These are phyloP conservation scores for Colletotrichum endophyticum DNA, from an alignment of 2,329 filamentous ascomycete genomes.

Conservation along the genomic window DNA sequence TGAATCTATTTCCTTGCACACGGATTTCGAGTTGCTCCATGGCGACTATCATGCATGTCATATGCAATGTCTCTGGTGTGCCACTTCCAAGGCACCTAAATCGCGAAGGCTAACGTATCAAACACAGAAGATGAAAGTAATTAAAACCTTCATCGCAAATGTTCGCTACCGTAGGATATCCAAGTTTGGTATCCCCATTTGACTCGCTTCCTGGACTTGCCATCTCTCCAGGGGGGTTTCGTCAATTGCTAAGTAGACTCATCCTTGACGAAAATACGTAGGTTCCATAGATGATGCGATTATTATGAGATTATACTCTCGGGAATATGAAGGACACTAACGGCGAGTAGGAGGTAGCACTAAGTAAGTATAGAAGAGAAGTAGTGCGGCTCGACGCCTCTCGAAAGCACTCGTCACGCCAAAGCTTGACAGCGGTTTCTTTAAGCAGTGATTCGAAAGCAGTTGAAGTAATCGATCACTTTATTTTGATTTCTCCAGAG, in stretches of 20 bases:
- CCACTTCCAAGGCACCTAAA: background rate
- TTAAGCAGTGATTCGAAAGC: background rate
- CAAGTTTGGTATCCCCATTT: background rate
- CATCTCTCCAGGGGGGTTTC: rapidly evolving
- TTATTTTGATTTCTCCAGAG: background rate
- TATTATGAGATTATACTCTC: background rate
- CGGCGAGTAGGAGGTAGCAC: background rate
- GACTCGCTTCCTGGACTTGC: background rate
- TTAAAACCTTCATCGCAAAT: background rate
- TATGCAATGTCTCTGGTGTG: rapidly evolving
- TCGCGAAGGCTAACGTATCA: background rate
- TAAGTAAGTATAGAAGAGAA: background rate
- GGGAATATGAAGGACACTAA: background rate
- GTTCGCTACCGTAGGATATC: rapidly evolving
- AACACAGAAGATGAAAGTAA: rapidly evolving
- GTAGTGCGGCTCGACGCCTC: background rate
- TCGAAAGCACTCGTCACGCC: background rate
- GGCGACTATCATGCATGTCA: background rate
- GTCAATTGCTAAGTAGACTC: background rate
- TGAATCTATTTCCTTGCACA: background rate
- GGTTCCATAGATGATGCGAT: background rate
- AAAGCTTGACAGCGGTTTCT: background rate
- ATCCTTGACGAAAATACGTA: background rate
- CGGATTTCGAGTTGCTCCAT: background rate
- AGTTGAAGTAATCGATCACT: too few species aligned